Conservation (phyloP, 208 protist species). For the Trichomonas vaginalis region DNA sequence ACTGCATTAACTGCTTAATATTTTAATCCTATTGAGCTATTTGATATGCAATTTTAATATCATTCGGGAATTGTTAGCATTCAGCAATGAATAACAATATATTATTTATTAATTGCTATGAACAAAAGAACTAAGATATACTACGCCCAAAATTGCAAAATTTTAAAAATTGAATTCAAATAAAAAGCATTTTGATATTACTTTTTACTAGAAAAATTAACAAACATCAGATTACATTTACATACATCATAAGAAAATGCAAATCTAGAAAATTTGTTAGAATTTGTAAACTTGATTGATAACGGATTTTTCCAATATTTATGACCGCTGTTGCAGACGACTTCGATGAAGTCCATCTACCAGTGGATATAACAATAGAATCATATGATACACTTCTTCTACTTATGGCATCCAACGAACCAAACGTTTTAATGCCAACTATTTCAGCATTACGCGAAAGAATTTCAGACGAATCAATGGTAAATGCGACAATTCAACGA, state of each 20-base stretch:
- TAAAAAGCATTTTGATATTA: background rate
- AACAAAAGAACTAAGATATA: too few species aligned
- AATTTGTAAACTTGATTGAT: too few species aligned
- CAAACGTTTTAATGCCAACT: conserved; percentile 5
- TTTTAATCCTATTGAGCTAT: too few species aligned
- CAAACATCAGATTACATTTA: background rate
- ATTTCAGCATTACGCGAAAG: conserved; percentile 2
- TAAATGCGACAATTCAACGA: background rate
- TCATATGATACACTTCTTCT: background rate
- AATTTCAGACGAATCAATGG: conserved; percentile 10
- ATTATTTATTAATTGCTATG: too few species aligned
- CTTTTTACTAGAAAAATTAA: background rate
- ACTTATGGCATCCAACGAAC: background rate
- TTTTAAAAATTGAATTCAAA: background rate
- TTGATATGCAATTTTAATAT: too few species aligned
- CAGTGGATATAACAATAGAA: conserved; percentile 1
- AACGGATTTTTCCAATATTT: background rate
- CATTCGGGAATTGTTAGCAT: too few species aligned
- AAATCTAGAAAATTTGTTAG: too few species aligned
- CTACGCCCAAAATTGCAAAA: background rate
- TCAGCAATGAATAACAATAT: too few species aligned
- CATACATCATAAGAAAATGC: background rate
- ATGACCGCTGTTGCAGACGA: conserved; percentile 12
- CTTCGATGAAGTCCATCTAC: conserved; percentile 16
- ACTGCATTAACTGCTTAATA: too few species aligned